Percentiles rank a stretch among this genome's conserved stretches.
Evolutionary conservation across 2,329 filamentous ascomycete species (phyloP).

Genomic region (Paecilomyces fulvus): DNA sequence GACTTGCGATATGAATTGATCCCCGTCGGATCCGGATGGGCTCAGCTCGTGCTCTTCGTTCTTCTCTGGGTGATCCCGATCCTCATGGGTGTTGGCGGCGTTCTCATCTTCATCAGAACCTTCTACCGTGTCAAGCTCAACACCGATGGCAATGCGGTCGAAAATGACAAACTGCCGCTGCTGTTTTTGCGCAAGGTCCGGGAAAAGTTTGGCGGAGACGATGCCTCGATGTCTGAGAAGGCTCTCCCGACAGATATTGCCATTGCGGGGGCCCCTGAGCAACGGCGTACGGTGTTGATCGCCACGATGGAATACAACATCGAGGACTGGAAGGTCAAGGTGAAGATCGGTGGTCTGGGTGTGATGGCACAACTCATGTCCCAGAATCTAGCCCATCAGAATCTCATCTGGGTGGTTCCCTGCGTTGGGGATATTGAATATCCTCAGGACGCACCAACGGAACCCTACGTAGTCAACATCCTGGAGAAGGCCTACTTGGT

Average conservation of each 20-base stretch:
- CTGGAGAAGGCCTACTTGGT: slow-evolving; percentile 48
- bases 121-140: not conserved
- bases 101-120: not conserved
- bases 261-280: slow-evolving; percentile 10
- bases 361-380: slow-evolving; percentile 60
- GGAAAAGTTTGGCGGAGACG: not conserved
- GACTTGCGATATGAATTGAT: slow-evolving; percentile 38
- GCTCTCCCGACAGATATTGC: not conserved
- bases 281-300: slow-evolving; percentile 47
- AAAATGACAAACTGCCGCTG: not conserved
- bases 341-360: slow-evolving; percentile 57
- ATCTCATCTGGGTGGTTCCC: not conserved
- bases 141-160: not conserved
- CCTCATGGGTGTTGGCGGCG: not conserved
- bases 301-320: slow-evolving; percentile 61
- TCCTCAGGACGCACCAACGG: not conserved
- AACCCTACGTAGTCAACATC: slow-evolving; percentile 23
- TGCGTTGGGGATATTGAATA: not conserved
- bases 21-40: not conserved
- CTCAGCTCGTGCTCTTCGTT: not conserved
- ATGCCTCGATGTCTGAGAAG: not conserved
- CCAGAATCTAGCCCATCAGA: slow-evolving; percentile 46
- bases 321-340: slow-evolving; percentile 55
- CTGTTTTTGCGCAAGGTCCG: not conserved
- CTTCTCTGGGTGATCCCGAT: not conserved